These are phyloP conservation scores for Alternaria tenuissima DNA, from an alignment of 2,329 filamentous ascomycete species.

Conservation along the genomic window DNA sequence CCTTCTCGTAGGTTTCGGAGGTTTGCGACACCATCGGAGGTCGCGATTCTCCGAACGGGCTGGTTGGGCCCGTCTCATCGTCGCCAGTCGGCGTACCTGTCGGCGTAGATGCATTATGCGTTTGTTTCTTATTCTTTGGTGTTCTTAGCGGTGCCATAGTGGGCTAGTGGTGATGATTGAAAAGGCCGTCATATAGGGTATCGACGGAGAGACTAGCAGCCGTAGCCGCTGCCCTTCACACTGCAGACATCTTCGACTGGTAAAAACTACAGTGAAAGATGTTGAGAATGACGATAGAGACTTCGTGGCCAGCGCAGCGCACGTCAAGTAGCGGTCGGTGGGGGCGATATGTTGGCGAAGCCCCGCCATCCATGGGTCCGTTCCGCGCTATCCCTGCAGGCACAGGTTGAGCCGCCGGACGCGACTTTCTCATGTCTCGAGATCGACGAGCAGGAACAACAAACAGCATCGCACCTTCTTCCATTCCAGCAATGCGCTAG, in stretches of 20 bases:
- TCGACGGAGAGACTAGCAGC: slow-evolving; percentile 54
- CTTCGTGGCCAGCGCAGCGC: slow-evolving; percentile 37
- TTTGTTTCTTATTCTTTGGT: slow-evolving; percentile 51
- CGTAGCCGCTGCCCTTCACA: slow-evolving; percentile 58
- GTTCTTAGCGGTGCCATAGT: slow-evolving; percentile 58
- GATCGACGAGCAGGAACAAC: slow-evolving; percentile 20
- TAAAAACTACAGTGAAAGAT: slow-evolving; percentile 23
- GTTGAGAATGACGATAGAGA: slow-evolving; percentile 29
- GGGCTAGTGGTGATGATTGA: slow-evolving; percentile 47
- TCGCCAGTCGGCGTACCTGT: slow-evolving; percentile 27
- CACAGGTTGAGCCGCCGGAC: slow-evolving; percentile 24
- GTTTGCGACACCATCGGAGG: slow-evolving; percentile 46
- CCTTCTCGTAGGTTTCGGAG: slow-evolving; percentile 75
- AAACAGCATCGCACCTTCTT: slow-evolving; percentile 18
- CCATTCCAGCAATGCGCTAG: background rate
- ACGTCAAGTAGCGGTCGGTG: slow-evolving; percentile 34
- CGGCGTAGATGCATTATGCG: slow-evolving; percentile 43
- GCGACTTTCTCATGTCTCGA: slow-evolving; percentile 29
- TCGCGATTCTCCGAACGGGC: slow-evolving; percentile 39
- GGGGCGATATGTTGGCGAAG: slow-evolving; percentile 30
- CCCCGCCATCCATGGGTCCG: slow-evolving; percentile 26
- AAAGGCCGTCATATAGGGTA: slow-evolving; percentile 41
- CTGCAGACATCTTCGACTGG: slow-evolving; percentile 46
- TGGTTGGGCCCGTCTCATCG: slow-evolving; percentile 29
- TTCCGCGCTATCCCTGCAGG: slow-evolving; percentile 25